Evolutionary conservation across 1,139 yeast species (phyloP).

Genomic region (Neolecta irregularis): DNA sequence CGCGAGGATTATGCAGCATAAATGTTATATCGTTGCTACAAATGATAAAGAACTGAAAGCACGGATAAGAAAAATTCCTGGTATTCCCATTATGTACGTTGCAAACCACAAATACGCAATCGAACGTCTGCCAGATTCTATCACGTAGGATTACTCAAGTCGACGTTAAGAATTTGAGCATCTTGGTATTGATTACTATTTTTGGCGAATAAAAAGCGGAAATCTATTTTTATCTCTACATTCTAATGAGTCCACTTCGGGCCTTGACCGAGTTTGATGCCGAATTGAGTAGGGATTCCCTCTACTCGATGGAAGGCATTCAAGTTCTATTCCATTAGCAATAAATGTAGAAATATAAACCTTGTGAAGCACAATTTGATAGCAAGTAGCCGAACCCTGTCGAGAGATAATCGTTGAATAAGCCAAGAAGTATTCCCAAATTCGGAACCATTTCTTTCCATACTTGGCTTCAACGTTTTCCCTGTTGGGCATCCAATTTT

Average conservation of each 20-base stretch:
- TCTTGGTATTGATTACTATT: background rate
- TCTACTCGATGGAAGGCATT: slow-evolving; percentile 74
- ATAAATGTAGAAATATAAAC: too few species aligned
- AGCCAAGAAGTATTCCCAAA: slow-evolving; percentile 80
- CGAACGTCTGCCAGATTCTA: slow-evolving; percentile 83
- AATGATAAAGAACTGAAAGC: slow-evolving; percentile 96
- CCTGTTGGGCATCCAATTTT: slow-evolving; percentile 82
- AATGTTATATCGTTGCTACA: slow-evolving; percentile 92
- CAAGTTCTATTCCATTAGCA: too few species aligned
- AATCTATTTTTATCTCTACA: background rate
- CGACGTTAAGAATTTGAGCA: slow-evolving; percentile 5
- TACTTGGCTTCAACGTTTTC: slow-evolving; percentile 64
- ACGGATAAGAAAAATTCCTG: slow-evolving; percentile 88
- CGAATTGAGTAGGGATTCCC: slow-evolving; percentile 65
- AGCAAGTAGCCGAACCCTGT: slow-evolving; percentile 89
- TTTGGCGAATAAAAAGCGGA: background rate
- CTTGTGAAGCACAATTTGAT: slow-evolving; percentile 82
- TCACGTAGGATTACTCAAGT: background rate
- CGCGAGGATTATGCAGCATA: slow-evolving; percentile 83
- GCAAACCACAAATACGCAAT: slow-evolving; percentile 86
- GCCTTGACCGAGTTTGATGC: slow-evolving; percentile 38
- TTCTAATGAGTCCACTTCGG: background rate
- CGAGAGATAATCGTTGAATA: slow-evolving; percentile 69
- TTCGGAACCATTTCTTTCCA: slow-evolving; percentile 81
- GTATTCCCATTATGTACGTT: slow-evolving; percentile 91